phyloP scores from a whole-genome alignment of 2,329 filamentous ascomycete species.

The Macroventuria anomochaeta region DNA sequence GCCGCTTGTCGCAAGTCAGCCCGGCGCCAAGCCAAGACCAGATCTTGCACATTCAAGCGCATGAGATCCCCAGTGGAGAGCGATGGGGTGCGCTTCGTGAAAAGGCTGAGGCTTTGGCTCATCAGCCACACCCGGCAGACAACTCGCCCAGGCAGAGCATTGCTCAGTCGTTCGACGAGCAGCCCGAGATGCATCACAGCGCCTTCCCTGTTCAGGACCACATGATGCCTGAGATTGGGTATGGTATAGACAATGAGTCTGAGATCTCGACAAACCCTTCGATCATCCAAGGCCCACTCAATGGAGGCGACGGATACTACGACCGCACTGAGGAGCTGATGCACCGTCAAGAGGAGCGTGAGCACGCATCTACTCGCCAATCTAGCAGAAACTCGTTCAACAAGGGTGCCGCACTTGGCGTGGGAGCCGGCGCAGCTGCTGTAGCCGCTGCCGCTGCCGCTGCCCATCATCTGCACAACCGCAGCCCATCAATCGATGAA shows the following conservation, averaged over 20 bases:
- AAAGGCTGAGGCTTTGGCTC: constrained; percentile 49
- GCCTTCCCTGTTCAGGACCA: constrained; percentile 72
- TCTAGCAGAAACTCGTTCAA: constrained; percentile 39
- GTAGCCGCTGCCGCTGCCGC: constrained; percentile 62
- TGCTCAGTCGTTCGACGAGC: constrained; percentile 54
- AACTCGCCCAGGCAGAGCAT: constrained; percentile 64
- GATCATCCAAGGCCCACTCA: constrained; percentile 75
- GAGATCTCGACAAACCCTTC: constrained; percentile 88
- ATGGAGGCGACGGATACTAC: constrained; percentile 57
- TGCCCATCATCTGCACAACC: constrained; percentile 50
- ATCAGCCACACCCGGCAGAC: constrained; percentile 36
- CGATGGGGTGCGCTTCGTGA: constrained; percentile 51
- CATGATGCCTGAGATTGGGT: constrained; percentile 79
- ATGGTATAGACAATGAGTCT: constrained; percentile 62
- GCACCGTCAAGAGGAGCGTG: constrained; percentile 43
- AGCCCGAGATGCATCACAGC: constrained; percentile 69
- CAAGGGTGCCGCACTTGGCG: constrained; percentile 48
- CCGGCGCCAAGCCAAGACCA: constrained; percentile 24
- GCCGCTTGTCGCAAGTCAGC: constrained; percentile 34
- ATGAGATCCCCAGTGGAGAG: constrained; percentile 39
- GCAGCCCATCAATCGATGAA: constrained; percentile 35
- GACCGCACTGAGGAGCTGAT: constrained; percentile 49
- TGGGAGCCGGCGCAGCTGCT: constrained; percentile 59
- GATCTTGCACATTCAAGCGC: constrained; percentile 23
- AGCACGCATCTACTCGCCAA: constrained; percentile 38